A percentile compares a stretch with the other conserved stretches of the same genome.
Evolutionary conservation across 352 stramenopile genomes (phyloP).

Genomic region (Globisporangium rhizosaccharum): DNA sequence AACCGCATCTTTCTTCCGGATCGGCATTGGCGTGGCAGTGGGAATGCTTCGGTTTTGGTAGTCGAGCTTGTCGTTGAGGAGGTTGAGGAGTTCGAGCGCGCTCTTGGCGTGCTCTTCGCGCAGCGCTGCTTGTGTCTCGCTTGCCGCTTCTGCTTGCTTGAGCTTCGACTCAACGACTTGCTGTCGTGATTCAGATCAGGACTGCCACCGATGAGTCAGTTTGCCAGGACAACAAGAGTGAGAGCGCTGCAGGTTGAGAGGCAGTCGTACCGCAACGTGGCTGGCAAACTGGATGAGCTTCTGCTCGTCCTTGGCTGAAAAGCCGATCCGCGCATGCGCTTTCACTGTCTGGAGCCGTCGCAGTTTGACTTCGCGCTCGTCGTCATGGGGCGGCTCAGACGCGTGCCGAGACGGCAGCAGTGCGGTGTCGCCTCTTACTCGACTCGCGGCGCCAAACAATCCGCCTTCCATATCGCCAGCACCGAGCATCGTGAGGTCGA

Average conservation of each 20-base stretch:
- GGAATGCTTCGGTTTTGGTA: neutral
- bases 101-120: constrained; percentile 40
- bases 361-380: constrained; percentile 37
- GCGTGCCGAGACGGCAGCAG: no score
- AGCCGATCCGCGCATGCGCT: constrained; percentile 24
- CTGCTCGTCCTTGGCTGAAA: constrained; percentile 59
- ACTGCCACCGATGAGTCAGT: neutral
- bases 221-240: neutral
- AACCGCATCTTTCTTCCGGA: constrained; percentile 1
- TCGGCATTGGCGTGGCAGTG: neutral
- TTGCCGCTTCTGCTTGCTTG: constrained; percentile 24
- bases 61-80: constrained; percentile 44
- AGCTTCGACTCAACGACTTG: constrained; percentile 46
- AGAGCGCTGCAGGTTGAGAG: neutral
- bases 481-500: constrained; percentile 21
- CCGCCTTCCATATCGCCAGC: constrained; percentile 2
- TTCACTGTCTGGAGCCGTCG: constrained; percentile 26
- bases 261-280: constrained; percentile 32
- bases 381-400: constrained; percentile 5
- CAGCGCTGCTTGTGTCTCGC: constrained; percentile 31
- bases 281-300: constrained; percentile 60
- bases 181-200: constrained; percentile 12
- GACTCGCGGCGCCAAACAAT: no score
- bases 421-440: no score
- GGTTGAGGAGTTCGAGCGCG: constrained; percentile 50